A percentile compares a stretch with the other conserved stretches of the same genome.
phyloP scores from a whole-genome alignment of 306 rosid species.

The Pachyrhizus erosus region DNA sequence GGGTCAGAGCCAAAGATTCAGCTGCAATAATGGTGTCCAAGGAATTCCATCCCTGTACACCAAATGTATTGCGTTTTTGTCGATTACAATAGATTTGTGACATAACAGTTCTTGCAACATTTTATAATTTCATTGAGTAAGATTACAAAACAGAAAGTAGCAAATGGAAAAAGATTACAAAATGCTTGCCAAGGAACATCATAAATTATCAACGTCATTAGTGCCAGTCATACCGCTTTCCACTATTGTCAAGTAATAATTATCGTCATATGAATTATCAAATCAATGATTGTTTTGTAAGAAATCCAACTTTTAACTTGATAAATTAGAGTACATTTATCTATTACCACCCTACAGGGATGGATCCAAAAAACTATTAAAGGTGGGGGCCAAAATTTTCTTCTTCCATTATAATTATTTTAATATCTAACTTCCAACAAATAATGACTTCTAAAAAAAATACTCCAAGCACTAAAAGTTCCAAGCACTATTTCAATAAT shows the following conservation, averaged over 20 bases:
- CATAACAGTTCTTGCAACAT: conserved; percentile 29
- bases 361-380: too few species aligned
- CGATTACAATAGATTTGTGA: not conserved
- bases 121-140: conserved; percentile 30
- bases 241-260: not conserved
- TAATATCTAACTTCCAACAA: too few species aligned
- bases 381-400: too few species aligned
- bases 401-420: too few species aligned
- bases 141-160: conserved; percentile 23
- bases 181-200: conserved; percentile 2
- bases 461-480: too few species aligned
- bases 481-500: too few species aligned
- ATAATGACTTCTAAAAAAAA: too few species aligned
- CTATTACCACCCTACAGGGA: too few species aligned
- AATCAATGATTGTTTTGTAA: conserved; percentile 25
- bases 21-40: conserved; percentile 78
- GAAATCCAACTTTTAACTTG: not conserved
- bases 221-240: not conserved
- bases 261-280: conserved; percentile 5
- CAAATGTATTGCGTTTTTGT: conserved; percentile 31
- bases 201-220: not conserved
- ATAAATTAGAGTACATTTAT: conserved; percentile 4
- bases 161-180: conserved; percentile 32
- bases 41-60: conserved; percentile 81
- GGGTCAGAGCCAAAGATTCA: conserved; percentile 75